Conservation (phyloP, 441 rosid species). For the Viola pubescens region DNA sequence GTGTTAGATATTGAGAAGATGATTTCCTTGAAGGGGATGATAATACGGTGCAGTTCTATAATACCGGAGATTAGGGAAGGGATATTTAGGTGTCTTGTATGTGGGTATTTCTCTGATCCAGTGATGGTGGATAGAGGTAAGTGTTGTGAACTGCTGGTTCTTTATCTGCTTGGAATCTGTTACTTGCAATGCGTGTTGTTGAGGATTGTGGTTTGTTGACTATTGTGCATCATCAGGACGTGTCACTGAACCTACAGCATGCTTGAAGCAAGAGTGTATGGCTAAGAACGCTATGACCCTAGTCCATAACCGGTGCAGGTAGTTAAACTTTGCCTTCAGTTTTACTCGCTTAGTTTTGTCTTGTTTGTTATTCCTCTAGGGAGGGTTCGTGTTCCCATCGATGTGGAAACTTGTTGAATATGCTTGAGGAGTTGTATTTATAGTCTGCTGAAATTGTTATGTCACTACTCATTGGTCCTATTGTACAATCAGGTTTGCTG, state of each 20-base stretch:
- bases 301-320: conserved; percentile 95
- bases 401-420: too few relatives aligned
- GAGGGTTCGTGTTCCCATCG: background rate
- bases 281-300: conserved; percentile 84
- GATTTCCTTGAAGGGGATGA: conserved; percentile 91
- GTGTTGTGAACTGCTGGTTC: conserved; percentile 9
- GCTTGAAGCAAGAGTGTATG: conserved; percentile 74
- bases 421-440: background rate
- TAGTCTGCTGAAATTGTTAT: conserved; percentile 8
- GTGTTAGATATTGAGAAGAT: conserved; percentile 86
- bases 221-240: conserved; percentile 38
- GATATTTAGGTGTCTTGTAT: conserved; percentile 77
- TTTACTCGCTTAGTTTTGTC: conserved; percentile 3
- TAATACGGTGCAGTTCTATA: conserved; percentile 82
- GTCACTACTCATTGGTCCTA: background rate
- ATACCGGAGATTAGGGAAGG: conserved; percentile 99
- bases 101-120: conserved; percentile 81
- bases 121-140: conserved; percentile 92
- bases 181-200: background rate
- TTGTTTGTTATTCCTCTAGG: background rate
- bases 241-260: conserved; percentile 68
- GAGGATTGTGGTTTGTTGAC: conserved; percentile 10
- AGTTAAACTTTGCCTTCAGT: conserved; percentile 6
- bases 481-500: conserved; percentile 60
- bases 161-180: background rate